Evolutionary conservation across 1,284 basidiomycete species (phyloP), one percentile per base, ranked within the genome.

Genomic region (Moesziomyces sp.): DNA sequence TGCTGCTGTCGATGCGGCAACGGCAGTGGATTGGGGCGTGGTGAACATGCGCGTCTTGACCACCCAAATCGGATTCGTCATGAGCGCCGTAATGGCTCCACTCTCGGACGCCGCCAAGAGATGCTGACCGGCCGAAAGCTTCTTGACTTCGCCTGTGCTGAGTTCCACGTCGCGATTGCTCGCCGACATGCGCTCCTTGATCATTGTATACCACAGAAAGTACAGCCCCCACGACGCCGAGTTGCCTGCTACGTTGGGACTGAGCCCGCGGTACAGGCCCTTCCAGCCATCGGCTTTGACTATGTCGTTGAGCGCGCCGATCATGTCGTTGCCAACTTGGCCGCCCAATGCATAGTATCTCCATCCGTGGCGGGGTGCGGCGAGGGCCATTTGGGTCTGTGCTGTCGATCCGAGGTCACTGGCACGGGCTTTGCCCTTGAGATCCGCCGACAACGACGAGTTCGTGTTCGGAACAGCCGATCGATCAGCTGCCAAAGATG

Each of bases 1-100:
- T 19, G 43, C 35, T 1, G 54, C 38, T 14, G 45, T 28, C 19
- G 75, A 40, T n/a, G 56, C 43, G 14, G 38, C 13, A 3, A 49
- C 40, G n/a, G 60, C 65, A 19, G 40, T 45, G 0, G 69, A 63
- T 89, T 7, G 84, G 85, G 34, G 91, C 88, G 61, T 93, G 1
- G 94, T 94, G 81, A 98, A 99, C 90, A 99, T 96, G 64, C 96
- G 90, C 8, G 97, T 96, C 86, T 97, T 94, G 67, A 99, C 92
- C 13, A 99, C 93, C 96, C 96, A 99, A 77, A 99, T 90, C 0
- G 97, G 97, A 85, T 99, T 99, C 9, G 97, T 99, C 84, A 97
- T 88, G 68, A 98, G 87, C 0, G 96, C 94, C 3, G 95, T 97
- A 34, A 91, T 90, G 8, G 94, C 92, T 85, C 87, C 97, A 81